Base-by-base conservation (phyloP, 306 rosid species). In the Rosa persica region DNA sequence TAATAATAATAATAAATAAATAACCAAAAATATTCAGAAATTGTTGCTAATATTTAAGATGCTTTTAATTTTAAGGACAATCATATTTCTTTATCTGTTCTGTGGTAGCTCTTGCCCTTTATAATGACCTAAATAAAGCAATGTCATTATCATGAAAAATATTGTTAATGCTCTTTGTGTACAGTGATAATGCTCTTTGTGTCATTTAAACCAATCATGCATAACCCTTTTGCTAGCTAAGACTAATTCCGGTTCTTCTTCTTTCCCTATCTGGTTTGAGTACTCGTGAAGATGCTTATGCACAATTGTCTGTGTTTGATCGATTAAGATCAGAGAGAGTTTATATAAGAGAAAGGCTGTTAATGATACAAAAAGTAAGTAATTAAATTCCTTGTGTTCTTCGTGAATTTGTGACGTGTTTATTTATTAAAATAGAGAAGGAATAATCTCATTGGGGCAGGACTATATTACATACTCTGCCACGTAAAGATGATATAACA, bases 81-180 rank as follows among this genome's bases (percentile, higher is more conserved):
- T 20, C 54, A 4, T 48, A 48, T 22, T 77, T 70, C 67, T 64
- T 51, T 55, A 4, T 57, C 61, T 46, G 42, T 66, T 67, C 6
- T 16, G 8, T 79, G 36, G 38, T 73, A 22, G 30, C 57, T 27
- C 10, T 52, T 73, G 12, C 13, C 75, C 69, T 57, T 55, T 57
- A 25, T 66, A 1, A 40, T 64, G 64, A n/a, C 52, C 30, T 34
- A 70, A 47, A 42, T 72, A 55, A 78, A 77, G 72, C 65, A 65
- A 22, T 47, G 79, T 73, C 85, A 44, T 73, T 46, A 55, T 73
- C 79, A 73, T 38, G 57, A 71, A 25, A 65, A 79, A 47, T 22
- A 71, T 23, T 46, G 64, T 17, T 39, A 9, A 25, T 10, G 66
- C 39, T 60, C 66, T 60, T 25, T 12, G 13, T 52, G 46, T 17